A percentile compares a stretch with the other conserved stretches of the same genome.
phyloP scores from a whole-genome alignment of 225 moss, liverwort and hornwort genomes.

The Antitrichia curtipendula region DNA sequence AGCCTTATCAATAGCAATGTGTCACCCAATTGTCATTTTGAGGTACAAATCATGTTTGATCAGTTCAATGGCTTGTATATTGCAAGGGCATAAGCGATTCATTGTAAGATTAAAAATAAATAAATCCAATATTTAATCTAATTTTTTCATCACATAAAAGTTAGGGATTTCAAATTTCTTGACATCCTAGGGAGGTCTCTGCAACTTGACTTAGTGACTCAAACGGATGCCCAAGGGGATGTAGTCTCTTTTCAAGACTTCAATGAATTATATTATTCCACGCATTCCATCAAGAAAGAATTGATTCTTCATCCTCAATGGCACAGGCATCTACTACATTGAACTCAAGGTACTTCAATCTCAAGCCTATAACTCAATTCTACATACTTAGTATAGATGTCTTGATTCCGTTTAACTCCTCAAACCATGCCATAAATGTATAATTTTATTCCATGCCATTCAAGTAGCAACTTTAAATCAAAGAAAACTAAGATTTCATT shows the following conservation, averaged over 20 bases:
- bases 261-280: constrained; percentile 45
- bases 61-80: background rate
- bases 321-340: constrained; percentile 18
- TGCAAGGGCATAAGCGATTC: background rate
- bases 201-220: constrained; percentile 8
- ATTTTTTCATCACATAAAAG: background rate
- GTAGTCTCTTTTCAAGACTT: constrained; percentile 33
- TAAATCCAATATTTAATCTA: background rate
- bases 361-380: background rate
- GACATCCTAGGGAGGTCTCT: constrained; percentile 24
- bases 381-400: too few relatives aligned
- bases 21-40: constrained; percentile 18
- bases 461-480: background rate
- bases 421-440: too few relatives aligned
- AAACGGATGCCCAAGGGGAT: constrained; percentile 23
- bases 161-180: constrained; percentile 33
- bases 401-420: rapidly evolving
- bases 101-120: background rate
- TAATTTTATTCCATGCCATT: background rate
- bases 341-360: constrained; percentile 23
- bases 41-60: background rate
- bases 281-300: background rate
- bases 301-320: constrained; percentile 38
- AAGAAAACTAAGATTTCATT: background rate
- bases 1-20: constrained; percentile 19